Percentiles rank a stretch among this genome's conserved stretches.
These are phyloP conservation scores for Tilletia indica DNA, from an alignment of 1,284 basidiomycete genomes.

Conservation along the genomic window DNA sequence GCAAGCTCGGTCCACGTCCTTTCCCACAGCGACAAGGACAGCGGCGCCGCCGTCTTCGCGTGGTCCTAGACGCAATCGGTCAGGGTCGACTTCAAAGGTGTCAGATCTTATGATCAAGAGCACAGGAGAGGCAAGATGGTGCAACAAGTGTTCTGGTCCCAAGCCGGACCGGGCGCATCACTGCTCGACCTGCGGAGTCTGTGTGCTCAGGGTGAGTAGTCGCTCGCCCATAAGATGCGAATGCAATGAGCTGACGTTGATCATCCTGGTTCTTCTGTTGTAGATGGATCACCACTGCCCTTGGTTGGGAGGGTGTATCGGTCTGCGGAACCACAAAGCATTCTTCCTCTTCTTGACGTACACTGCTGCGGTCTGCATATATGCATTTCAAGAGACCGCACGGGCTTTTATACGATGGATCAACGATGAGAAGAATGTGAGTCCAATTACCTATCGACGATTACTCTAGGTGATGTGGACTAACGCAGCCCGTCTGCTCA, in stretches of 20 bases:
- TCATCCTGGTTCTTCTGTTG: neutral
- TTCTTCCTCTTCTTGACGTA: constrained; percentile 56
- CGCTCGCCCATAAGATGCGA: neutral
- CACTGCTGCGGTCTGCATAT: constrained; percentile 46
- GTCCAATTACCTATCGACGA: neutral
- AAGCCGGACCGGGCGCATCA: constrained; percentile 54
- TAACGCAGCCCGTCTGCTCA: too few relatives aligned
- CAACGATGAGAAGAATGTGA: constrained; percentile 29
- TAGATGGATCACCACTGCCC: constrained; percentile 52
- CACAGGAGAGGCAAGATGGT: constrained; percentile 25
- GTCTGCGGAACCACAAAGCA: constrained; percentile 55
- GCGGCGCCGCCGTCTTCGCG: too few relatives aligned
- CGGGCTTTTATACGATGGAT: constrained; percentile 38
- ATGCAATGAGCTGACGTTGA: too few relatives aligned
- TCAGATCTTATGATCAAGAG: constrained; percentile 28
- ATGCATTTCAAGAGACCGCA: constrained; percentile 34
- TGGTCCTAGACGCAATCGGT: neutral
- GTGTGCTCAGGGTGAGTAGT: constrained; percentile 34
- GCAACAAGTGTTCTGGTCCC: constrained; percentile 34
- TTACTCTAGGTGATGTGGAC: neutral
- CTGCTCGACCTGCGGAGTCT: constrained; percentile 43
- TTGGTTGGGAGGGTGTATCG: constrained; percentile 55
- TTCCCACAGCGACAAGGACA: too few relatives aligned
- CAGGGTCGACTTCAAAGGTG: constrained; percentile 10
- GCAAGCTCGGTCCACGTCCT: too few relatives aligned